These are phyloP conservation scores for Cyclotella distinguenda DNA, from an alignment of 108 stramenopile species.

Conservation along the genomic window DNA sequence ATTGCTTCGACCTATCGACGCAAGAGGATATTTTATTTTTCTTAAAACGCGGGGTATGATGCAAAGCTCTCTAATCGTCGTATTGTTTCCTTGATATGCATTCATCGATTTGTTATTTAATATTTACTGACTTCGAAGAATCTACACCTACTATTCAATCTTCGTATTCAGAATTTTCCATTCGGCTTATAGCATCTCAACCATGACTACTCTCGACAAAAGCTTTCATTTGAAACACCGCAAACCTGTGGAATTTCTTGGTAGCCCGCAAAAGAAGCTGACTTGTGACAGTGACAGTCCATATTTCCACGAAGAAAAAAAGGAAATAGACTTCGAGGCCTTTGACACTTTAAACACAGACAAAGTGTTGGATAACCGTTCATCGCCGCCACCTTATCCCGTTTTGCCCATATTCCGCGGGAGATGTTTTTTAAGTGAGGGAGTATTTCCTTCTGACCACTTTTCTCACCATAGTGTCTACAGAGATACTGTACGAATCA, in stretches of 20 bases:
- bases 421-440: not conserved
- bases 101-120: conserved; percentile 1
- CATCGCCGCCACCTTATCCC: not conserved
- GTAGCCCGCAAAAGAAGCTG: not conserved
- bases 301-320: conserved; percentile 4
- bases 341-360: not conserved
- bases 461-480: not conserved
- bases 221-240: conserved; percentile 7
- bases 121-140: not conserved
- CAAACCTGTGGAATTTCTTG: not conserved
- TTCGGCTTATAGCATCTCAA: not conserved
- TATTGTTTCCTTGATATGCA: too few species aligned
- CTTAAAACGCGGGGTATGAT: too few species aligned
- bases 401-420: not conserved
- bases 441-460: not conserved
- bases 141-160: not conserved
- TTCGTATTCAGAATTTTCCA: not conserved
- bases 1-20: too few species aligned
- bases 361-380: not conserved
- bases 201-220: not conserved
- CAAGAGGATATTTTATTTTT: too few species aligned
- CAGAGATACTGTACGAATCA: not conserved
- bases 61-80: too few species aligned
- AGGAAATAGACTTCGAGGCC: not conserved
- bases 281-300: not conserved